These are phyloP conservation scores for Lentinula novae-zelandiae DNA, from an alignment of 1,284 basidiomycete genomes.

Conservation along the genomic window DNA sequence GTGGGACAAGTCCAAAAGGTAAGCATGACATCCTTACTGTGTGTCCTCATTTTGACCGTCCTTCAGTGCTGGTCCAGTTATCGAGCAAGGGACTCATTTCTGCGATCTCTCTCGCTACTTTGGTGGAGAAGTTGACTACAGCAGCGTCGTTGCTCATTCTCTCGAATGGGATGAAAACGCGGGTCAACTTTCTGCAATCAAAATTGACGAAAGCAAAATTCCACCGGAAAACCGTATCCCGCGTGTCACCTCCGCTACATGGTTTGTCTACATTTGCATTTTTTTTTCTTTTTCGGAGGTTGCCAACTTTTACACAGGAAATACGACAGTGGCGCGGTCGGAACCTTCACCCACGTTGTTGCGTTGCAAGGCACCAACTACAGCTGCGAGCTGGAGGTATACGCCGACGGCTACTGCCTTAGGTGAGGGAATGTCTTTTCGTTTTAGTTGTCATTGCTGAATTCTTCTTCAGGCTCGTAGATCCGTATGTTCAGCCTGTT, in stretches of 20 bases:
- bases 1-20: conserved; percentile 97
- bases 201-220: conserved; percentile 79
- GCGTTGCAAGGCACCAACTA: conserved; percentile 90
- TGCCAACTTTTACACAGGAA: conserved; percentile 54
- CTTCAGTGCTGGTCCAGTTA: conserved; percentile 79
- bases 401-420: conserved; percentile 83
- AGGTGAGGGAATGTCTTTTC: conserved; percentile 41
- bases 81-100: conserved; percentile 96
- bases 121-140: conserved; percentile 93
- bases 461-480: conserved; percentile 60
- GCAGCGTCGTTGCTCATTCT: conserved; percentile 80
- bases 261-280: conserved; percentile 38
- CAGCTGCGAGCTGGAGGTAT: conserved; percentile 90
- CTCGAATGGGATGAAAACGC: conserved; percentile 91
- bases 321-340: conserved; percentile 89
- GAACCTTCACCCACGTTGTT: conserved; percentile 84
- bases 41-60: background rate
- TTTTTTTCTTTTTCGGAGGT: background rate
- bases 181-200: conserved; percentile 79
- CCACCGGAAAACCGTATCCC: conserved; percentile 77
- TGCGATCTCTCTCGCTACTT: conserved; percentile 95
- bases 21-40: background rate
- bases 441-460: background rate
- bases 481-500: conserved; percentile 83
- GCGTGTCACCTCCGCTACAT: conserved; percentile 75